Percentiles rank a stretch among this genome's conserved stretches.
These are phyloP conservation scores for Lachnellula hyalina DNA, from an alignment of 2,329 filamentous ascomycete species.

Conservation along the genomic window DNA sequence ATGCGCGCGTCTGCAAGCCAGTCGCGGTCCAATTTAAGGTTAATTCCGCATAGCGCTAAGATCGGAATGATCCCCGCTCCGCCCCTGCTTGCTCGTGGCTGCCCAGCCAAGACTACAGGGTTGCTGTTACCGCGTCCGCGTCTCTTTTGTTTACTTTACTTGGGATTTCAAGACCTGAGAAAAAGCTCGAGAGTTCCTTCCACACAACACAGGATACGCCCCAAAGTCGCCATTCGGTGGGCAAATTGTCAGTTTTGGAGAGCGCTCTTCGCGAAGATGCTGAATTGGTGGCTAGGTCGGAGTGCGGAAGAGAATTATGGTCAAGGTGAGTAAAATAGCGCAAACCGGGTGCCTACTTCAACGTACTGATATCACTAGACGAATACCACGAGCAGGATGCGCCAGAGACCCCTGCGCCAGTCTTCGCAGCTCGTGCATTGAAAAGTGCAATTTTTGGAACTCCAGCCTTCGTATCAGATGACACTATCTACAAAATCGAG, in stretches of 20 bases:
- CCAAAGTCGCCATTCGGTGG: neutral
- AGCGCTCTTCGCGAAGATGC: slow-evolving; percentile 20
- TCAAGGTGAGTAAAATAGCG: slow-evolving; percentile 18
- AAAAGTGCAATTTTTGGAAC: slow-evolving; percentile 61
- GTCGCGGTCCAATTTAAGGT: slow-evolving; percentile 10
- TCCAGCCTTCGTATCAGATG: slow-evolving; percentile 37
- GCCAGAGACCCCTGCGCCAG: slow-evolving; percentile 60
- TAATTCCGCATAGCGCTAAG: slow-evolving; percentile 16
- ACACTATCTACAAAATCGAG: slow-evolving; percentile 27
- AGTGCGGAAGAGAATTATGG: slow-evolving; percentile 20
- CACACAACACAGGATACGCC: neutral
- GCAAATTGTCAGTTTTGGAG: neutral
- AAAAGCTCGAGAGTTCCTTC: neutral
- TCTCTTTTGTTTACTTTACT: neutral
- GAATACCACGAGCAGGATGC: slow-evolving; percentile 36
- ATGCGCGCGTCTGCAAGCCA: neutral
- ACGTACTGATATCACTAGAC: slow-evolving; percentile 16
- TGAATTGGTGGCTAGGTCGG: slow-evolving; percentile 31
- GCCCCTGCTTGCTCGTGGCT: slow-evolving; percentile 4
- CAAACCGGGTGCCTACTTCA: neutral
- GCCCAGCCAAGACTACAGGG: slow-evolving; percentile 5
- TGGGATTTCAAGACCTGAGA: too few species aligned
- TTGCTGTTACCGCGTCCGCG: neutral
- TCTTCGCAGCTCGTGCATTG: slow-evolving; percentile 61
- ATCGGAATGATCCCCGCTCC: slow-evolving; percentile 6